A percentile compares a stretch with the other conserved stretches of the same genome.
These are phyloP conservation scores for Lycium ferocissimum DNA, from an alignment of 257 asterid species.

Conservation along the genomic window DNA sequence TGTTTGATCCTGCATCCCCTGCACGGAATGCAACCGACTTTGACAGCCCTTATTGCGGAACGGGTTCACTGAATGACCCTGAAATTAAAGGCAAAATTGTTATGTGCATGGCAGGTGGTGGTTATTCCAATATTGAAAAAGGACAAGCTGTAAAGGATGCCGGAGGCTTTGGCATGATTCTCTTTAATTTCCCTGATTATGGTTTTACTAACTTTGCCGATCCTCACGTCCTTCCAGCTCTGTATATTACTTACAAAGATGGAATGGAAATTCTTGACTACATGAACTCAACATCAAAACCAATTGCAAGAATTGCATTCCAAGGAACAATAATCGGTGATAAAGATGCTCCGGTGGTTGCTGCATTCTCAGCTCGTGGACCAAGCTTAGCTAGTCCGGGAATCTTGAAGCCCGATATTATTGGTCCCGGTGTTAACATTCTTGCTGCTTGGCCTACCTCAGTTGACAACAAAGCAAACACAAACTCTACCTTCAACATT, in stretches of 20 bases:
- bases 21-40: neutral
- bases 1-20: neutral
- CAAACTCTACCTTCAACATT: neutral
- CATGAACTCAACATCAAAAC: neutral
- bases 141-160: neutral
- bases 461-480: neutral
- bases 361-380: constrained; percentile 17
- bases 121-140: neutral
- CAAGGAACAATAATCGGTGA: constrained; percentile 6
- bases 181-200: neutral
- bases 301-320: neutral
- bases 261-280: constrained; percentile 12
- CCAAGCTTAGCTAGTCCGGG: neutral
- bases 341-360: neutral
- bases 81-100: constrained; percentile 21
- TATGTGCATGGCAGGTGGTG: neutral
- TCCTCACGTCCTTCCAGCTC: constrained; percentile 5
- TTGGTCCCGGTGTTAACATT: constrained; percentile 24
- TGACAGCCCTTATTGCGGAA: neutral
- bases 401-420: constrained; percentile 5
- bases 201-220: neutral
- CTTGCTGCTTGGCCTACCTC: constrained; percentile 20
- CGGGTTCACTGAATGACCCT: neutral
- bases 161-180: neutral
- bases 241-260: neutral